Conservation (phyloP, 2,329 filamentous ascomycete species). For the Colletotrichum sidae region DNA sequence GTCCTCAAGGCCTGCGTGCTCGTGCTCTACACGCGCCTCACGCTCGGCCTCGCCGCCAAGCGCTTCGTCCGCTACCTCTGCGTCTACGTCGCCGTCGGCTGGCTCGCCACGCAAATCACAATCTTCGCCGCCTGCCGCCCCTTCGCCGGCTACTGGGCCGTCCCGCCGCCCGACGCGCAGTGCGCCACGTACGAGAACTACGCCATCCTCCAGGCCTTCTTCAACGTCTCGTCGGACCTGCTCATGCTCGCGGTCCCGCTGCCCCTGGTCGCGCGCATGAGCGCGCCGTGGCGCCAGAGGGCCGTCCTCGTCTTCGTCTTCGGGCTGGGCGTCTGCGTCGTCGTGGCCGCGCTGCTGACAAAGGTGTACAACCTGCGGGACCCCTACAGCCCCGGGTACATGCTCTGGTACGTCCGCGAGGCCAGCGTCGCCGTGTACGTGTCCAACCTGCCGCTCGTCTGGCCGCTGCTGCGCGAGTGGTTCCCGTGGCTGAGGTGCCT, state of each 20-base stretch:
- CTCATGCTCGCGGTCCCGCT: conserved; percentile 60
- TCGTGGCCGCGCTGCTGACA: conserved; percentile 54
- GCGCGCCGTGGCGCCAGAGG: conserved; percentile 51
- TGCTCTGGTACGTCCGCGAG: conserved; percentile 67
- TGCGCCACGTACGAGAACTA: conserved; percentile 60
- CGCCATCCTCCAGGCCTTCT: conserved; percentile 58
- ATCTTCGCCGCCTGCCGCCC: conserved; percentile 61
- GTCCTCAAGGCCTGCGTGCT: conserved; percentile 56
- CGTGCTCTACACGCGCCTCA: conserved; percentile 56
- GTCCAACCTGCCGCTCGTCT: conserved; percentile 64
- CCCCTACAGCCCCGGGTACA: conserved; percentile 46
- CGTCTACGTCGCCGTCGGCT: conserved; percentile 54
- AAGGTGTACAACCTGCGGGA: conserved; percentile 57
- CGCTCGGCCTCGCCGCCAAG: conserved; percentile 48
- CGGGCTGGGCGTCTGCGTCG: conserved; percentile 61
- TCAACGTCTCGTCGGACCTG: conserved; percentile 61
- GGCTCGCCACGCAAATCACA: conserved; percentile 54
- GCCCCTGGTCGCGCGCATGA: conserved; percentile 56
- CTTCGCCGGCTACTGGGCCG: conserved; percentile 59
- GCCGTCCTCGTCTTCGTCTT: conserved; percentile 59
- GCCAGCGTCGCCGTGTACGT: conserved; percentile 64
- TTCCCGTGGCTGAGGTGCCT: conserved; percentile 23
- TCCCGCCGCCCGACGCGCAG: conserved; percentile 57
- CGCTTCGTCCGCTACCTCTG: conserved; percentile 50
- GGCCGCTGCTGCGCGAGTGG: conserved; percentile 59